Evolutionary conservation across 164 flowering plant genomes (phyloP).

Genomic region (Taxillus chinensis): DNA sequence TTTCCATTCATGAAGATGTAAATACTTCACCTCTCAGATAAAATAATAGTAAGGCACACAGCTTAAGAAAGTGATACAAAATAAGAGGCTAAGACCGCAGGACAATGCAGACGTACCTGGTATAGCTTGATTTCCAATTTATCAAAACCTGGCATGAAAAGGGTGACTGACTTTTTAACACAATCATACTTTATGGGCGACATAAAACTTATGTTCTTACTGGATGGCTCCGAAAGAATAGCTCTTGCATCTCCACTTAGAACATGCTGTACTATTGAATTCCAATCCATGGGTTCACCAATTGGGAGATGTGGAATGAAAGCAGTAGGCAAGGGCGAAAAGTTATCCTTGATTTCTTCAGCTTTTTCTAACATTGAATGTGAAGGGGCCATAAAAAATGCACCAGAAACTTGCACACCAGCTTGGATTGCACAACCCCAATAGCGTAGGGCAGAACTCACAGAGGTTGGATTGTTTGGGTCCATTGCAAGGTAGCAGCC

Average conservation of each 20-base stretch:
- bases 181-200: slow-evolving; percentile 49
- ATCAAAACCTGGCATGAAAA: slow-evolving; percentile 96
- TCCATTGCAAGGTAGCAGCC: slow-evolving; percentile 69
- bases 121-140: slow-evolving; percentile 90
- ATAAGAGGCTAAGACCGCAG: neutral
- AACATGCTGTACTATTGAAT: slow-evolving; percentile 21
- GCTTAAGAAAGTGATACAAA: neutral
- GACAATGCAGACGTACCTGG: slow-evolving; percentile 41
- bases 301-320: slow-evolving; percentile 39
- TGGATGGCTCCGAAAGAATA: slow-evolving; percentile 29
- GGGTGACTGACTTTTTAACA: slow-evolving; percentile 51
- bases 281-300: slow-evolving; percentile 41
- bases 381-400: slow-evolving; percentile 35
- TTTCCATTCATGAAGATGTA: neutral
- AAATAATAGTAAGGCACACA: neutral
- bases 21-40: neutral
- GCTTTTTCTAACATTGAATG: slow-evolving; percentile 15
- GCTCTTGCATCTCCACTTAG: slow-evolving; percentile 25
- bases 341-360: slow-evolving; percentile 23
- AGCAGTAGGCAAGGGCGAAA: slow-evolving; percentile 66
- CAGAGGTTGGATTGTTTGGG: slow-evolving; percentile 33
- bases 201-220: slow-evolving; percentile 9
- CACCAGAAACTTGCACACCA: slow-evolving; percentile 72
- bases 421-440: slow-evolving; percentile 96
- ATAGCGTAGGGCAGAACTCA: slow-evolving; percentile 58